These are phyloP conservation scores for Pestalotiopsis sp. DNA, from an alignment of 2,329 filamentous ascomycete species.

Conservation along the genomic window DNA sequence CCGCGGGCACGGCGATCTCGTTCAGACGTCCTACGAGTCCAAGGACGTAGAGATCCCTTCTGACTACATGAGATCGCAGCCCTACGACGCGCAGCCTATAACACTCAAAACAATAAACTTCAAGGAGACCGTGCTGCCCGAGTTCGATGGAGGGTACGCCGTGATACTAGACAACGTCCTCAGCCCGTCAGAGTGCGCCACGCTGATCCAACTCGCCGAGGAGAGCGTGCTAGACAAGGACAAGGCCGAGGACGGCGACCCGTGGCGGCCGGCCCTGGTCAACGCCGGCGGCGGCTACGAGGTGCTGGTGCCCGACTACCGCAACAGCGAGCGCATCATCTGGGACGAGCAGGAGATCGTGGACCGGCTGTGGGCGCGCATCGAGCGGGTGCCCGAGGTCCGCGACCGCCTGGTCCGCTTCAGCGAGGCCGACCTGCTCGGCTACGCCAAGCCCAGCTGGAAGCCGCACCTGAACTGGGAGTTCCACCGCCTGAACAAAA, in stretches of 20 bases:
- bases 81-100: conserved; percentile 46
- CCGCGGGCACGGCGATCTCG: conserved; percentile 15
- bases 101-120: conserved; percentile 57
- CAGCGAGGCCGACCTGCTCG: conserved; percentile 32
- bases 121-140: conserved; percentile 46
- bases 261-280: conserved; percentile 72
- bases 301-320: conserved; percentile 55
- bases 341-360: conserved; percentile 69
- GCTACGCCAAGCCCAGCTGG: conserved; percentile 36
- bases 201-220: conserved; percentile 55
- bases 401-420: conserved; percentile 40
- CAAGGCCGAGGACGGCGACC: conserved; percentile 28
- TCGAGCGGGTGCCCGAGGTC: conserved; percentile 45
- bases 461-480: conserved; percentile 34
- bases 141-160: conserved; percentile 59
- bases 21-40: conserved; percentile 35
- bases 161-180: conserved; percentile 56
- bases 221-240: conserved; percentile 52
- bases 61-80: conserved; percentile 47
- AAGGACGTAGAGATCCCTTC: conserved; percentile 42
- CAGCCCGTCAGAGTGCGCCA: conserved; percentile 25
- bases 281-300: conserved; percentile 67
- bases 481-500: conserved; percentile 65
- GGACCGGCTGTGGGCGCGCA: conserved; percentile 64
- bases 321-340: conserved; percentile 77